phyloP scores from a whole-genome alignment of 148 eudicot genomes.

The Amaranthus palmeri region DNA sequence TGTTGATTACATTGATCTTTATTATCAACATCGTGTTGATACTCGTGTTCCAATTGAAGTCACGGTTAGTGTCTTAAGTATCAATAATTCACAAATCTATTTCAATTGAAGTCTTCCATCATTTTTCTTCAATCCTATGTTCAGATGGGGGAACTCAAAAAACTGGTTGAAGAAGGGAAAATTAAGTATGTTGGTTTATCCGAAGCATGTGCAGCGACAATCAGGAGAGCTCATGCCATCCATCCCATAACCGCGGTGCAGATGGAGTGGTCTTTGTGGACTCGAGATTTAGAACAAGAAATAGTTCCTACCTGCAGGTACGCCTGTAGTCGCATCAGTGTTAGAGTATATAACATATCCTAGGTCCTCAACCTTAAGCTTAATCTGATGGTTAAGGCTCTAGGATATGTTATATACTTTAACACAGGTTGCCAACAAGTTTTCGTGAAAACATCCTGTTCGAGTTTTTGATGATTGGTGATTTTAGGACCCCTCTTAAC shows the following conservation, averaged over 20 bases:
- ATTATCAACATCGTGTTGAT: conserved; percentile 38
- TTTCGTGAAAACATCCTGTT: background rate
- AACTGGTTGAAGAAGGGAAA: conserved; percentile 34
- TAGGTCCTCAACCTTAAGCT: no score
- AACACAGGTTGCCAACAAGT: no score
- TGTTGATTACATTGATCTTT: conserved; percentile 35
- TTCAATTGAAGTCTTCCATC: background rate
- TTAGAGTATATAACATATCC: no score
- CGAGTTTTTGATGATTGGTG: background rate
- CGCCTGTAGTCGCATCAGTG: no score
- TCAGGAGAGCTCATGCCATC: conserved; percentile 25
- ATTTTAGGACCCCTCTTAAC: background rate
- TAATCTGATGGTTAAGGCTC: no score
- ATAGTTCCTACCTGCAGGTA: conserved; percentile 29
- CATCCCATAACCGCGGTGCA: conserved; percentile 14
- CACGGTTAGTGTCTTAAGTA: conserved; percentile 23
- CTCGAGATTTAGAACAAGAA: conserved; percentile 16
- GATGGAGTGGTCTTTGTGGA: conserved; percentile 18
- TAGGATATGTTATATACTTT: no score
- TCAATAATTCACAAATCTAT: background rate
- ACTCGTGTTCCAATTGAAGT: conserved; percentile 35
- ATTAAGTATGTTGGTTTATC: conserved; percentile 30
- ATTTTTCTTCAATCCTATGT: background rate
- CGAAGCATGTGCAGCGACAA: conserved; percentile 28
- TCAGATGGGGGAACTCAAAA: conserved; percentile 20